phyloP scores from a whole-genome alignment of 73 alveolate species.

The Stentor coeruleus region DNA sequence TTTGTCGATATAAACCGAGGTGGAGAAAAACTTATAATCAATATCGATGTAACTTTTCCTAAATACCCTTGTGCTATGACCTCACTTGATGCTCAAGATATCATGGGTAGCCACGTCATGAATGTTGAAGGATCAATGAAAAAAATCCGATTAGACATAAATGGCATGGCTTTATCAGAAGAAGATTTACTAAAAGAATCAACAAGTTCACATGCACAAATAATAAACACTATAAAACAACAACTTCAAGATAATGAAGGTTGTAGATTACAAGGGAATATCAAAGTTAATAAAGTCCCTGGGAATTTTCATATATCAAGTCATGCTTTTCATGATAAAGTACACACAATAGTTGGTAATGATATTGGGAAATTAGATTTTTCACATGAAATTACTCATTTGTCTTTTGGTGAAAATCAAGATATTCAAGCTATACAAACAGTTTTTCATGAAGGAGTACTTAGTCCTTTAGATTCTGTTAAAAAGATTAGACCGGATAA shows the following conservation, averaged over 20 bases:
- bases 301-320: slow-evolving; percentile 79
- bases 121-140: slow-evolving; percentile 70
- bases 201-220: slow-evolving; percentile 41
- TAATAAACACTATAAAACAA: slow-evolving; percentile 47
- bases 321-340: slow-evolving; percentile 41
- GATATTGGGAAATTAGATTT: background rate
- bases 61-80: slow-evolving; percentile 66
- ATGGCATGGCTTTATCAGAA: slow-evolving; percentile 49
- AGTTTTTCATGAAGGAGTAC: background rate
- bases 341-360: background rate
- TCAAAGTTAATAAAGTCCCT: slow-evolving; percentile 74
- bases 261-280: slow-evolving; percentile 70
- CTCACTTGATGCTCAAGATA: slow-evolving; percentile 68
- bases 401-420: slow-evolving; percentile 2
- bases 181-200: too few species aligned
- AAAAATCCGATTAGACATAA: slow-evolving; percentile 56
- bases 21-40: slow-evolving; percentile 36
- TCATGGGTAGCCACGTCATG: slow-evolving; percentile 69
- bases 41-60: slow-evolving; percentile 67
- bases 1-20: slow-evolving; percentile 23
- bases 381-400: slow-evolving; percentile 1
- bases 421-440: background rate
- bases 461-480: background rate
- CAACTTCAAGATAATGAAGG: slow-evolving; percentile 72
- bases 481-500: too few species aligned